Evolutionary conservation across 2,329 filamentous ascomycete species (phyloP).

Genomic region (Pseudocercospora ulei): DNA sequence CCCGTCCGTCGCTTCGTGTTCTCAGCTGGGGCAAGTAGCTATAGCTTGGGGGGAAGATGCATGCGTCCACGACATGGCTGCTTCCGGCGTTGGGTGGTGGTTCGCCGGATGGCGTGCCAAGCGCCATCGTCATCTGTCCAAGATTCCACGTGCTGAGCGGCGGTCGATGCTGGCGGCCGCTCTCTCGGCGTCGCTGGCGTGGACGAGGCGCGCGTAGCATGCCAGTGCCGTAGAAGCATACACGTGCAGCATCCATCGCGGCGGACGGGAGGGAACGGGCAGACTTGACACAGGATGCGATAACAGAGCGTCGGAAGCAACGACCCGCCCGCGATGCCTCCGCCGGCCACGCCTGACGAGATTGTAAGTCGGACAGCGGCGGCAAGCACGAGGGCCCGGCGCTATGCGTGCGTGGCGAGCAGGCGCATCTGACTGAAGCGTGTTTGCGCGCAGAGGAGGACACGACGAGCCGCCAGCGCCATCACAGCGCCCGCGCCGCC

Average conservation of each 20-base stretch:
- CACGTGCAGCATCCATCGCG: neutral
- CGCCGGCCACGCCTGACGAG: neutral
- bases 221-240: too few species aligned
- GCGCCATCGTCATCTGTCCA: conserved; percentile 2
- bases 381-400: neutral
- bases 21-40: too few species aligned
- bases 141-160: conserved; percentile 5
- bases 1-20: neutral
- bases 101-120: too few species aligned
- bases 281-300: conserved; percentile 1
- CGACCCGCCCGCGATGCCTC: conserved; percentile 6
- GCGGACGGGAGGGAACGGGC: neutral
- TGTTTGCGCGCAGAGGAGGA: neutral
- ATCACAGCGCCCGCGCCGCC: conserved; percentile 11
- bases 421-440: neutral
- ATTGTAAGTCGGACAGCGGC: conserved; percentile 10
- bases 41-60: too few species aligned
- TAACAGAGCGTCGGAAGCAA: conserved; percentile 2
- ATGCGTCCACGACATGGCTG: neutral
- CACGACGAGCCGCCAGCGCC: conserved; percentile 4
- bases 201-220: conserved; percentile 1
- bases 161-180: conserved; percentile 1
- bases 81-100: neutral
- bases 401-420: neutral
- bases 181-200: neutral